Evolutionary conservation across 371 early-diverging fungal genomes (phyloP).

Genomic region (Apophysomyces elegans): DNA sequence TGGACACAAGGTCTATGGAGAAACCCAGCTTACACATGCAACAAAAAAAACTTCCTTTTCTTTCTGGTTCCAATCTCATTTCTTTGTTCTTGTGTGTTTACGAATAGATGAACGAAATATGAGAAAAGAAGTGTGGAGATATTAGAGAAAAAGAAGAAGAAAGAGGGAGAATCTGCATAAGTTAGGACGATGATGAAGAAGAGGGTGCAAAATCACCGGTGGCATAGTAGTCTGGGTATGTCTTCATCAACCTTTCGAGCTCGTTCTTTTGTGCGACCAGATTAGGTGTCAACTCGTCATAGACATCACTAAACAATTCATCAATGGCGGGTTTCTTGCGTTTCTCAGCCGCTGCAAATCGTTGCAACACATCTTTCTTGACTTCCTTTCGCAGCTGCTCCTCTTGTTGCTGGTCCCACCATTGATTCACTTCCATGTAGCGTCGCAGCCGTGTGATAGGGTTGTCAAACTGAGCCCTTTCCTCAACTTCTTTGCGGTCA

Average conservation of each 20-base stretch:
- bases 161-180: not conserved
- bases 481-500: slow-evolving; percentile 84
- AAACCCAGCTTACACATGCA: too few species aligned
- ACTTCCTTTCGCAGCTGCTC: slow-evolving; percentile 59
- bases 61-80: too few species aligned
- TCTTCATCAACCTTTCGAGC: slow-evolving; percentile 73
- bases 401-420: slow-evolving; percentile 89
- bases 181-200: slow-evolving; percentile 11
- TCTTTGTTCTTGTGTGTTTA: too few species aligned
- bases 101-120: too few species aligned
- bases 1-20: too few species aligned
- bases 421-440: slow-evolving; percentile 81
- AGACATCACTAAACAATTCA: slow-evolving; percentile 93
- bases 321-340: slow-evolving; percentile 83
- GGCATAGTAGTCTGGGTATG: slow-evolving; percentile 90
- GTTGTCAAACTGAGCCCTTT: slow-evolving; percentile 78
- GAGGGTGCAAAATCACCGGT: slow-evolving; percentile 47
- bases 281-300: slow-evolving; percentile 81
- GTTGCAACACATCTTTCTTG: slow-evolving; percentile 72
- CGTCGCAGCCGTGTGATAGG: slow-evolving; percentile 90
- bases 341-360: slow-evolving; percentile 87
- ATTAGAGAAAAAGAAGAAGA: not conserved
- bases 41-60: too few species aligned
- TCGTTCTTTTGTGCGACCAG: slow-evolving; percentile 81
- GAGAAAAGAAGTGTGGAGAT: not conserved